Percentiles rank a stretch among this genome's conserved stretches.
phyloP scores from a whole-genome alignment of 768 basidiomycete species.

The Pisolithus sp. region DNA sequence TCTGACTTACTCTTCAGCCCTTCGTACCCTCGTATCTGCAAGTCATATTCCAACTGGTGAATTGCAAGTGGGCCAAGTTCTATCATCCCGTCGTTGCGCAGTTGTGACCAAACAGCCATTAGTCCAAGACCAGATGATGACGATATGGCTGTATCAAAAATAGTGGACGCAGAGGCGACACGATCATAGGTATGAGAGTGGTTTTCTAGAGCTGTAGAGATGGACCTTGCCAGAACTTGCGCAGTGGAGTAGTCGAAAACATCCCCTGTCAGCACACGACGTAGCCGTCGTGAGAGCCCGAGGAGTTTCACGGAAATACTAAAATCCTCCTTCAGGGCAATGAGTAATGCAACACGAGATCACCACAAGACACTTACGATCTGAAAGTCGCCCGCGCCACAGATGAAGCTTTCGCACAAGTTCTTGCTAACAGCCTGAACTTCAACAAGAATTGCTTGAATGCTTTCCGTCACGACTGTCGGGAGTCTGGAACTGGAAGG shows the following conservation, averaged over 20 bases:
- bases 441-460: constrained; percentile 20
- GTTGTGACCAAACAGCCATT: constrained; percentile 60
- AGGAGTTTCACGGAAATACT: constrained; percentile 33
- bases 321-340: constrained; percentile 24
- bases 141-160: constrained; percentile 44
- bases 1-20: constrained; percentile 3
- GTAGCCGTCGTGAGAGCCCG: constrained; percentile 36
- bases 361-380: constrained; percentile 19
- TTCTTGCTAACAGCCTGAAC: constrained; percentile 10
- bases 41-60: constrained; percentile 6
- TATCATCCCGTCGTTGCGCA: constrained; percentile 23
- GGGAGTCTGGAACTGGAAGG: constrained; percentile 6
- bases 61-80: constrained; percentile 16
- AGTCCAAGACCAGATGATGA: constrained; percentile 70
- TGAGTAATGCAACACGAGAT: background rate
- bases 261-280: constrained; percentile 30
- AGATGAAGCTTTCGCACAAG: constrained; percentile 17
- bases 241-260: constrained; percentile 62
- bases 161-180: constrained; percentile 27
- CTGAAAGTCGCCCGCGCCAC: background rate
- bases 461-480: constrained; percentile 9
- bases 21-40: constrained; percentile 7
- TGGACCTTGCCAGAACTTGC: constrained; percentile 51
- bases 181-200: constrained; percentile 29
- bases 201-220: constrained; percentile 36